A percentile compares a stretch with the other conserved stretches of the same genome.
Evolutionary conservation across 2,329 filamentous ascomycete species (phyloP).

Genomic region (Knufia fluminis): DNA sequence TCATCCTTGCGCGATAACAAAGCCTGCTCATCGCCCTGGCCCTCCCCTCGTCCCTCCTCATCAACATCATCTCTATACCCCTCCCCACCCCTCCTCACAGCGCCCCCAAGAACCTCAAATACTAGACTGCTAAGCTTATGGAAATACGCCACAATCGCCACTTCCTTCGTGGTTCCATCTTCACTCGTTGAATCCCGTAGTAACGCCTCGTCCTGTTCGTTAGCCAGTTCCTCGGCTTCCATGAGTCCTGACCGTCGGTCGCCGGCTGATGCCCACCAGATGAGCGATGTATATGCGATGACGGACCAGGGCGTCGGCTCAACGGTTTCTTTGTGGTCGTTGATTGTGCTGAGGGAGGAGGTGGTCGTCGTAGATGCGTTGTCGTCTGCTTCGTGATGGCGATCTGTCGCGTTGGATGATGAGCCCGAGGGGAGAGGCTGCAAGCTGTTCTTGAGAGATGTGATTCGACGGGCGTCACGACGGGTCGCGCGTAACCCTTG

Average conservation of each 20-base stretch:
- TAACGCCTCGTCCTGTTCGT: constrained; percentile 31
- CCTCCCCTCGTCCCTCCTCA: constrained; percentile 20
- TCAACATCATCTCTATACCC: constrained; percentile 18
- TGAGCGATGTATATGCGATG: constrained; percentile 53
- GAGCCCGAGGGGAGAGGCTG: constrained; percentile 14
- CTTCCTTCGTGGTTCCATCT: constrained; percentile 27
- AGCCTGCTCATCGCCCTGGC: constrained; percentile 18
- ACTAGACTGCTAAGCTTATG: constrained; percentile 39
- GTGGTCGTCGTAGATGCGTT: constrained; percentile 29
- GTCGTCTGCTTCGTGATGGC: constrained; percentile 22
- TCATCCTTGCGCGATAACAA: constrained; percentile 23
- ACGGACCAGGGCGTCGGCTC: constrained; percentile 52
- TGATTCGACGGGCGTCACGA: constrained; percentile 75
- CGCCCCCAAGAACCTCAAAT: constrained; percentile 31
- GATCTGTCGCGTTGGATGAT: constrained; percentile 13
- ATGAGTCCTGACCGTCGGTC: constrained; percentile 47
- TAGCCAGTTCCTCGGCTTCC: constrained; percentile 44
- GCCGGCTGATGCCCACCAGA: constrained; percentile 60
- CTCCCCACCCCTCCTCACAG: constrained; percentile 30
- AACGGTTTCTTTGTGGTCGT: constrained; percentile 38
- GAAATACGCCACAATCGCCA: constrained; percentile 43
- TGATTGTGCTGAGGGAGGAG: constrained; percentile 29
- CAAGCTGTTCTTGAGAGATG: constrained; percentile 57
- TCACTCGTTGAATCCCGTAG: neutral
- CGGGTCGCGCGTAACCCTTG: constrained; percentile 76